Evolutionary conservation across 805 yeast species (phyloP).

Genomic region (Vanderwaltozyma polyspora): DNA sequence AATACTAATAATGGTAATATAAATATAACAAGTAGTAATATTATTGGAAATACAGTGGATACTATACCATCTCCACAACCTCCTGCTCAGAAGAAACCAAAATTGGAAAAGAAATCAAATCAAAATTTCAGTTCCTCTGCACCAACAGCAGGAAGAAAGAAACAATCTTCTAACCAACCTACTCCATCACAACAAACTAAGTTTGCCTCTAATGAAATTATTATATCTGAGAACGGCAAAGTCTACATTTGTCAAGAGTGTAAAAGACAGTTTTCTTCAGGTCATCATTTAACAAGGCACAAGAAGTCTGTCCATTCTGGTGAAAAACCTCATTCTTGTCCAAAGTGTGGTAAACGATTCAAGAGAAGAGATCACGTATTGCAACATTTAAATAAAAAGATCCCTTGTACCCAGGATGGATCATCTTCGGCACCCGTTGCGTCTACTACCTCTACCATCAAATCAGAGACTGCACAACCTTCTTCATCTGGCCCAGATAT

Average conservation of each 20-base stretch:
- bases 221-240: conserved; percentile 26
- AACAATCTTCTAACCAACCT: not conserved
- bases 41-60: not conserved
- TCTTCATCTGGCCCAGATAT: too few species aligned
- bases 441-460: not conserved
- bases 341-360: conserved; percentile 28
- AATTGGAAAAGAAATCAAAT: conserved; percentile 7
- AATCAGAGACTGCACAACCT: not conserved
- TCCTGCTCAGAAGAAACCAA: conserved; percentile 8
- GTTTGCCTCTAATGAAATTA: conserved; percentile 23
- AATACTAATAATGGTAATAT: not conserved
- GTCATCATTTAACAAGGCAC: conserved; percentile 30
- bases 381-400: conserved; percentile 28
- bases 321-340: conserved; percentile 30
- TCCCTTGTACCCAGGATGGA: conserved; percentile 21
- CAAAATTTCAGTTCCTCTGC: too few species aligned
- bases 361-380: conserved; percentile 30
- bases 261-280: conserved; percentile 28
- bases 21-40: not conserved
- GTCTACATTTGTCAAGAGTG: conserved; percentile 28
- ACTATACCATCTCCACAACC: conserved; percentile 3
- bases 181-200: conserved; percentile 16
- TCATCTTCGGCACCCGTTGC: not conserved
- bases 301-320: conserved; percentile 30
- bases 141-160: not conserved